Evolutionary conservation across 2,329 filamentous ascomycete genomes (phyloP).

Genomic region (Aureobasidium sp.): DNA sequence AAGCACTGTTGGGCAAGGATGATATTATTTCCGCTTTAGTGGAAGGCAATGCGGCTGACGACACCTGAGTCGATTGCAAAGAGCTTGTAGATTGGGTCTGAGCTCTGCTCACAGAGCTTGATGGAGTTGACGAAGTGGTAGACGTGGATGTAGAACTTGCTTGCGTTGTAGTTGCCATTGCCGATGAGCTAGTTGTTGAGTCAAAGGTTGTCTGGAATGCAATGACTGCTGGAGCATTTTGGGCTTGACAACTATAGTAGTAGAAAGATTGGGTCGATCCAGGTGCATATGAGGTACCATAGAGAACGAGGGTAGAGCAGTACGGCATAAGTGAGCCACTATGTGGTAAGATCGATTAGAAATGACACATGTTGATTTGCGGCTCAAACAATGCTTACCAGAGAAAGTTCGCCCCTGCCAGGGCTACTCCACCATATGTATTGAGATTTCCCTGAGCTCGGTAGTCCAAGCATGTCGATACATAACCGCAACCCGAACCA

Average conservation of each 20-base stretch:
- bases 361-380: neutral
- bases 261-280: conserved; percentile 1
- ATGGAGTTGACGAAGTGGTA: neutral
- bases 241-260: neutral
- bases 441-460: neutral
- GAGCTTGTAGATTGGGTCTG: neutral
- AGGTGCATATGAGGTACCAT: conserved; percentile 1
- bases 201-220: conserved; percentile 3
- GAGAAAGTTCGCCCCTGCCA: neutral
- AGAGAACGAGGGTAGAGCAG: conserved; percentile 8
- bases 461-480: conserved; percentile 13
- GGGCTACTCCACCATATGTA: neutral
- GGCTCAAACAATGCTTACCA: neutral
- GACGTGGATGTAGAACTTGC: neutral
- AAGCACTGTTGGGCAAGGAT: neutral
- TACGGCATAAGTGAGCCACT: conserved; percentile 6
- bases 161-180: neutral
- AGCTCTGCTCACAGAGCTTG: neutral
- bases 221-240: neutral
- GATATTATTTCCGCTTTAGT: neutral
- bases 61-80: neutral
- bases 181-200: no score
- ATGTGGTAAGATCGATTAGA: neutral
- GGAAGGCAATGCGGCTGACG: neutral
- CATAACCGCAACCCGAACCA: conserved; percentile 6